A percentile compares a stretch with the other conserved stretches of the same genome.
These are phyloP conservation scores for Arabidopsis lyrata DNA, from an alignment of 441 rosid genomes.

Conservation along the genomic window DNA sequence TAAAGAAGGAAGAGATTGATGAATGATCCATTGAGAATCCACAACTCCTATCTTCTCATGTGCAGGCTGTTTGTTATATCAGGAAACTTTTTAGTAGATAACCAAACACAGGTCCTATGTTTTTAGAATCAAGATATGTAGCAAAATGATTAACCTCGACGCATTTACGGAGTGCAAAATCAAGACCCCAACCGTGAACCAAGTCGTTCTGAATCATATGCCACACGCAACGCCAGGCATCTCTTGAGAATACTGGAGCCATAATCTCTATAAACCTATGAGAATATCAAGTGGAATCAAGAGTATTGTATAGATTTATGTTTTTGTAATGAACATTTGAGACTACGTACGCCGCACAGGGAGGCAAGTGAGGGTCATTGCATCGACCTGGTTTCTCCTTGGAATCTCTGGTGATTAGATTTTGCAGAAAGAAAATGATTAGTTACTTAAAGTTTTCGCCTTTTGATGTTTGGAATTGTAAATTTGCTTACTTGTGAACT, in stretches of 20 bases:
- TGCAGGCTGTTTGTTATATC: slow-evolving; percentile 72
- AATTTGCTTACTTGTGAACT: slow-evolving; percentile 86
- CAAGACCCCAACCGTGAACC: slow-evolving; percentile 99
- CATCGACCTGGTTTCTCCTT: slow-evolving; percentile 94
- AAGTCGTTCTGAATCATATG: slow-evolving; percentile 98
- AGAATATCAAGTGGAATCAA: slow-evolving; percentile 7
- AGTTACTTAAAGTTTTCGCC: neutral
- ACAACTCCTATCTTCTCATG: slow-evolving; percentile 99
- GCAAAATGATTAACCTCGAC: slow-evolving; percentile 65
- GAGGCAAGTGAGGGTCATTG: slow-evolving; percentile 79
- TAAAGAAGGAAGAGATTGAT: slow-evolving; percentile 88
- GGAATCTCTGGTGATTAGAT: slow-evolving; percentile 56
- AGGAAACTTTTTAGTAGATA: slow-evolving; percentile 19
- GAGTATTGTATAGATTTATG: neutral
- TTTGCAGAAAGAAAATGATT: slow-evolving; percentile 31
- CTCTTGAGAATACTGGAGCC: slow-evolving; percentile 98
- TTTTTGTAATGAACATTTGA: slow-evolving; percentile 20
- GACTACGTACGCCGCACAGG: slow-evolving; percentile 92
- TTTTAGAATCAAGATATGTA: neutral
- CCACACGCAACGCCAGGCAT: slow-evolving; percentile 99
- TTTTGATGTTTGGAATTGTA: neutral
- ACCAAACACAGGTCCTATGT: slow-evolving; percentile 12
- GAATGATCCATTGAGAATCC: slow-evolving; percentile 98
- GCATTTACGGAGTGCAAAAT: slow-evolving; percentile 89
- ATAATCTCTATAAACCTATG: slow-evolving; percentile 95